Evolutionary conservation across 2,329 filamentous ascomycete genomes (phyloP), one percentile per base, ranked within the genome.

Genomic region (Gremmenia infestans): DNA sequence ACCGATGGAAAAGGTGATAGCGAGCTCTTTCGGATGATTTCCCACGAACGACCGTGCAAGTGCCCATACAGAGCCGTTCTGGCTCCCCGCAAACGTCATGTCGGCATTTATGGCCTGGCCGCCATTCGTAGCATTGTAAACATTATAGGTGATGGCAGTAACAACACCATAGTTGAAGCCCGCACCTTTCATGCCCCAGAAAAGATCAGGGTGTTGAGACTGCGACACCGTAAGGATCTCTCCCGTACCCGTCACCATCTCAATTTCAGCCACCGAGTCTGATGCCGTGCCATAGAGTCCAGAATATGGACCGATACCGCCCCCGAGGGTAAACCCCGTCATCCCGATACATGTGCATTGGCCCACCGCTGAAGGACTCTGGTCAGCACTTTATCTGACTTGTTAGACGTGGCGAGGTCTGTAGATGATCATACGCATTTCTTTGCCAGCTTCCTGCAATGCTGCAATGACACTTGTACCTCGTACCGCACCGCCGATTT

Each of bases 121-220:
- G 25, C 32, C 35, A 17, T 37, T 53, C 35, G 43, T 37, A n/a
- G 25, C 28, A 36, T 43, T 23, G 39, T 55, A 52, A n/a, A 48
- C 22, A 7, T 32, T 23, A 5, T 28, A 51, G n/a, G 43, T 48
- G 28, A 36, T 12, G 19, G 77, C 78, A 17, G 49, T 52, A 3
- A 50, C 52, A 9, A 55, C 35, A 6, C 52, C 56, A 25, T 52
- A 55, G 23, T 45, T 48, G 12, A 14, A 59, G 19, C 67, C 69
- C 25, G 68, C 69, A 22, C 69, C 69, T 50, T 63, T 64, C n/a
- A 69, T 55, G 19, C 66, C 69, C 61, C 61, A 71, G 58, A 68
- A 71, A 12, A 71, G 53, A 48, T 71, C 69, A 6, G 57, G 46
- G 35, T 71, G 60, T n/a, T 64, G 35, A 4, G 48, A 51, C n/a